Evolutionary conservation across 306 rosid genomes (phyloP).

Genomic region (Alnus glutinosa): DNA sequence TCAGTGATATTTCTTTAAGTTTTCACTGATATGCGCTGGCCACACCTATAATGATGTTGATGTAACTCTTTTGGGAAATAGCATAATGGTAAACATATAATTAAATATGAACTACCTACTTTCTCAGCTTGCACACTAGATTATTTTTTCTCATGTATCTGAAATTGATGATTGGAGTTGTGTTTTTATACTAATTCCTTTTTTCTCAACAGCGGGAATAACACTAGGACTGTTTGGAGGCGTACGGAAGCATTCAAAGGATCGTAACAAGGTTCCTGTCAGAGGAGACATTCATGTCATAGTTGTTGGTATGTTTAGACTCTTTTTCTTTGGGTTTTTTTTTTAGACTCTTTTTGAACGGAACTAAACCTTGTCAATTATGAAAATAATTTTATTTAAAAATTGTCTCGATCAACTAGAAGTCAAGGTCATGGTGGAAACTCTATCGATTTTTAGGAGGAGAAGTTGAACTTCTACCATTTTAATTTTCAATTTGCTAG

Average conservation of each 20-base stretch:
- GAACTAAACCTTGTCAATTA: constrained; percentile 23
- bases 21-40: not conserved
- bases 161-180: constrained; percentile 13
- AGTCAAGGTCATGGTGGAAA: not conserved
- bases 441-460: constrained; percentile 14
- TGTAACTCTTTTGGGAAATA: not conserved
- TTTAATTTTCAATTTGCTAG: constrained; percentile 45
- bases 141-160: constrained; percentile 1
- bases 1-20: not conserved
- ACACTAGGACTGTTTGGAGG: constrained; percentile 87
- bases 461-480: constrained; percentile 24
- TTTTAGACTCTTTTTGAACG: constrained; percentile 28
- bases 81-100: not conserved
- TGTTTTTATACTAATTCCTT: constrained; percentile 26
- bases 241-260: constrained; percentile 77
- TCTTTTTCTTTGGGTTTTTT: not conserved
- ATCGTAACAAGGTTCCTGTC: constrained; percentile 94
- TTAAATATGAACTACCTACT: not conserved
- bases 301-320: constrained; percentile 72
- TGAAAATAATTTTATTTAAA: constrained; percentile 18
- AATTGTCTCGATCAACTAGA: constrained; percentile 17
- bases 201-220: constrained; percentile 72
- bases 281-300: constrained; percentile 96
- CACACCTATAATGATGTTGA: not conserved
- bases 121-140: constrained; percentile 5